Base-by-base conservation (phyloP, 2,329 filamentous ascomycete species). In the Pestalotiopsis sp. region DNA sequence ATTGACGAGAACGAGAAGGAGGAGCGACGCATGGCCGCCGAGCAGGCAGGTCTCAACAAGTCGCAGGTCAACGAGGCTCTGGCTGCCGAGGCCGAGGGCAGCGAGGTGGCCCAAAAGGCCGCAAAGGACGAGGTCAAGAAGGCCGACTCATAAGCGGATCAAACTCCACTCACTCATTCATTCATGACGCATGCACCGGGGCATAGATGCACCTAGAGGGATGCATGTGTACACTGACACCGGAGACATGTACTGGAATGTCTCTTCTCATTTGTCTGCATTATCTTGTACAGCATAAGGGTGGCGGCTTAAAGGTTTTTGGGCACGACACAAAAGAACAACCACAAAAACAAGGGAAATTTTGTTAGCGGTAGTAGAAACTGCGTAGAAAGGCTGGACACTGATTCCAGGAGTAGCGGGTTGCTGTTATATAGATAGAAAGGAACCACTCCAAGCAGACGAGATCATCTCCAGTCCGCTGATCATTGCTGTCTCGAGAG, bases 1-100 rank as follows among this genome's bases (percentile, higher is more conserved):
- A 98, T 98, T 75, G 95, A 98, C 76, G 96, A 98, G 81, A 94
- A 95, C 76, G 96, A 98, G 81, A 94, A 95, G 84, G 94, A 97
- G 73, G 92, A 94, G 81, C 85, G 68, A 4, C 68, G 67, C 39
- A 61, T 84, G 31, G 79, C 84, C 2, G 88, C 89, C 7, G 84
- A 86, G 36, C 82, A 84, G 49, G 81, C 82, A 68, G 84, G 80
- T 49, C 76, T 83, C 13, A 82, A 85, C 68, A 83, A 84, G 74
- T 82, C 81, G 65, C 84, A 87, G 72, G 85, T 84, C 6, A 78
- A 77, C 69, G 89, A 90, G 76, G 88, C 88, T 69, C 78, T 84
- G 2, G 86, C 86, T 64, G 86, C 87, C 1, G 87, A 90, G 79
- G 82, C 82, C 2, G 81, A 81, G 41, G 80, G 84, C 72, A 78